Conservation (phyloP, 2,329 filamentous ascomycete species). For the Aaosphaeria pasadenensis region DNA sequence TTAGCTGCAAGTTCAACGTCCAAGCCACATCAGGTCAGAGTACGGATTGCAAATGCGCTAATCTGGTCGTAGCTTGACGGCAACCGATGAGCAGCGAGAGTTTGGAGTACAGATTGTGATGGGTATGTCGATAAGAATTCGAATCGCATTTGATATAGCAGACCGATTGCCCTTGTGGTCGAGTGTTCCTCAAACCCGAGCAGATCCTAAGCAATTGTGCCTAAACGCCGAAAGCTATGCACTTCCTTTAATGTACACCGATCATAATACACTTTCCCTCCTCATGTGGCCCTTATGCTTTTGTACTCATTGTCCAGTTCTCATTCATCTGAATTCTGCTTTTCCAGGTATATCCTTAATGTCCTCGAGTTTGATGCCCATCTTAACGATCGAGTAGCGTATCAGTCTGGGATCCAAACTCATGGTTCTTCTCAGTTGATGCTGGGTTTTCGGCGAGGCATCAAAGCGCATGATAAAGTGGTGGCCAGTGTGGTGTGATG, state of each 20-base stretch:
- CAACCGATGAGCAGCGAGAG: too few species aligned
- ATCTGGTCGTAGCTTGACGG: too few species aligned
- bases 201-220: too few species aligned
- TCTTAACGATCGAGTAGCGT: slow-evolving; percentile 79
- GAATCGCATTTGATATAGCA: too few species aligned
- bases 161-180: too few species aligned
- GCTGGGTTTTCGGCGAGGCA: slow-evolving; percentile 67
- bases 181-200: too few species aligned
- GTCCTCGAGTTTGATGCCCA: slow-evolving; percentile 66
- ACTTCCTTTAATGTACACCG: slow-evolving; percentile 1
- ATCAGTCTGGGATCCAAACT: slow-evolving; percentile 88
- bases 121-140: too few species aligned
- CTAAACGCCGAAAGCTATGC: slow-evolving; percentile 1
- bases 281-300: background rate
- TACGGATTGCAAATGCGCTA: too few species aligned
- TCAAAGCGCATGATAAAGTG: slow-evolving; percentile 99
- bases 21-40: too few species aligned
- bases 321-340: slow-evolving; percentile 43
- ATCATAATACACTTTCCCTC: slow-evolving; percentile 1
- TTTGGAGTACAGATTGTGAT: too few species aligned
- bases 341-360: slow-evolving; percentile 57
- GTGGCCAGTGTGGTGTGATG: slow-evolving; percentile 79
- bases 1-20: too few species aligned
- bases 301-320: background rate
- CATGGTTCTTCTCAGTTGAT: slow-evolving; percentile 71